Evolutionary conservation across 805 yeast genomes (phyloP), one percentile per base, ranked within the genome.

Genomic region (Metschnikowia aberdeeniae): DNA sequence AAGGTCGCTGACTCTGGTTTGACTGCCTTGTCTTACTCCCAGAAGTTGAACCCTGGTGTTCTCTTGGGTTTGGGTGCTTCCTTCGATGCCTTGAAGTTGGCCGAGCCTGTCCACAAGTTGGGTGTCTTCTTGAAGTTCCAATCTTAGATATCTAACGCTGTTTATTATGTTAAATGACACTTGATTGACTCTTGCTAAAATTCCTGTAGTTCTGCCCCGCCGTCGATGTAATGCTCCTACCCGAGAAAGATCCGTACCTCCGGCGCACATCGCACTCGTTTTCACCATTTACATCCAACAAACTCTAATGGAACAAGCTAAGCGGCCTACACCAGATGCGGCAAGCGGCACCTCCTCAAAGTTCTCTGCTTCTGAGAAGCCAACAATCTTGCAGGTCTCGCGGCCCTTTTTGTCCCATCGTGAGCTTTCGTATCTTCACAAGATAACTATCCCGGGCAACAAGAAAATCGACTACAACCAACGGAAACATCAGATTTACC

Each of bases 101-200:
- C 87, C 67, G 97, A 90, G 79, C 88, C 97, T 55, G 96, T 93
- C 64, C 99, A 93, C 84, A 90, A 93, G 82, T 79, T 93, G 64
- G 99, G 99, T 73, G 80, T 89, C 76, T 88, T 96, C 46, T 80
- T 93, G 70, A 41, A 29, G 33, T 37, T 42, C 42, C 42, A 39
- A 60, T 95, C 96, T 70, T 92, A 84, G 70, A 44, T 39, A 31
- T 31, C 29, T 26, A 35, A 27, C 20, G 22, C 33, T 24, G 40
- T 36, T 28, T 43, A 35, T 36, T 44, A 43, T 45, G 37, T 42
- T 42, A 40, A 33, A 40, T 27, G 29, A 37, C 34, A 29, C 26
- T 29, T 12, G 10, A 37, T 19, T 19, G n/a, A 19, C 13, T 9
- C 7, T 20, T 37, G 40, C 27, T 11, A 19, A 29, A 29, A 29